Base-by-base conservation (phyloP, 2,329 filamentous ascomycete species). In the Beauveria rudraprayagi region DNA sequence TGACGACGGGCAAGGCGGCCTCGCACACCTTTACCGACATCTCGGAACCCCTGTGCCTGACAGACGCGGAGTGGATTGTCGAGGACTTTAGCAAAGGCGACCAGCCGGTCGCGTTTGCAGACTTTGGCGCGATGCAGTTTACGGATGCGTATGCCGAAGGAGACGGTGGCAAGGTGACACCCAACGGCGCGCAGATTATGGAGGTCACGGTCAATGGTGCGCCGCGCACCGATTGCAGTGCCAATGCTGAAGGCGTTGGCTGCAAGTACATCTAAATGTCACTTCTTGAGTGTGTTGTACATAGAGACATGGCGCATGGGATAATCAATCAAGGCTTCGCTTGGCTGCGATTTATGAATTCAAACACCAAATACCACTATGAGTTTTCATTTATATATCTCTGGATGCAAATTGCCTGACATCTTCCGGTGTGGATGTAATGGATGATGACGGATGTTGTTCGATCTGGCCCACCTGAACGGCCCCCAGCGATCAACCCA, bases 21-120 rank as follows among this genome's bases (percentile, higher is more conserved):
- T 77, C 75, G 17, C 79, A 86, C 71, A 76, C 72, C 4, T 79
- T 86, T 69, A 72, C 66, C 46, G 74, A 72, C 57, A 72, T 81
- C 55, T 68, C 69, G 2, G 70, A 70, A n/a, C 64, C 66, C 17
- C 76, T 85, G 16, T 81, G 78, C 66, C 75, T 37, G 11, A 16
- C 11, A 14, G 34, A 37, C 34, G 34, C 34, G 5, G 34, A 37
- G 14, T 37, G 34, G 34, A 37, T 37, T 6, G 34, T 37, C 10
- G 34, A 37, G 14, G 34, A 37, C 34, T 37, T 37, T 82, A 66
- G 68, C 55, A 57, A 63, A 1, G 66, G 63, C 50, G 65, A 65
- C 57, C 60, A 61, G 30, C 63, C 66, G 40, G 70, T 73, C 16
- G 63, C 66, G 3, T 66, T 73, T 52, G 70, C 68, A 16, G 40